Base-by-base conservation (phyloP, 768 basidiomycete genomes). In the Asterophora lycoperdoides region DNA sequence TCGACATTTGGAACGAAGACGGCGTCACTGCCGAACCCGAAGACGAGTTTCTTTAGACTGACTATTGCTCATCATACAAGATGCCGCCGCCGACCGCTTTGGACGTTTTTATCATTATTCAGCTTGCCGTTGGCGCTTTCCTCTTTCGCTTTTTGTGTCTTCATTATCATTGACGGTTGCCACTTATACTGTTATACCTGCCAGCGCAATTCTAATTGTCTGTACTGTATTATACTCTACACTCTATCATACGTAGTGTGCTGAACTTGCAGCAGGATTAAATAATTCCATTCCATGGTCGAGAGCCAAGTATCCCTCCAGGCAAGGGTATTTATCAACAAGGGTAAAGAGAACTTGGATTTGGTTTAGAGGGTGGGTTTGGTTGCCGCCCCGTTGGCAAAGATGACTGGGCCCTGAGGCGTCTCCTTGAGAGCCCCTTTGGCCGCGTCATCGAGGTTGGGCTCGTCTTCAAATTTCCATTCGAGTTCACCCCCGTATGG, bases 1-100 rank as follows among this genome's bases (percentile, higher is more conserved):
- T 88, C 44, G 79, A 82, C 53, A 80, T 89, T 45, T 92, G 88
- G 86, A 85, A 83, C 44, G 88, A 86, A 60, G 88, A 90, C 57
- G 89, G 88, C 19, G 74, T 87, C 30, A 72, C 73, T 11, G 81
- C 77, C 3, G 88, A 90, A 64, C 77, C 77, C 19, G 76, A 77
- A 58, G 81, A 81, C 38, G 73, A 79, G 45, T 58, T 68, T 34
- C 56, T 65, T 37, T 74, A 52, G 68, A 17, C 3, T 41, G 11
- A 44, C 23, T 19, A 33, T 33, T 43, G 42, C 26, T 23, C 20
- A 10, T 26, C 20, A 4, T 40, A 15, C 23, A 11, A 17, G 1
- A 11, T 41, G n/a, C 26, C 40, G 6, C 23, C 23, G 23, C 23
- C 6, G 23, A 3, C 14, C 28, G 28, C 18, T 11, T 28, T 45